Conservation (phyloP, 2,329 filamentous ascomycete species). For the Diaporthe citriasiana region DNA sequence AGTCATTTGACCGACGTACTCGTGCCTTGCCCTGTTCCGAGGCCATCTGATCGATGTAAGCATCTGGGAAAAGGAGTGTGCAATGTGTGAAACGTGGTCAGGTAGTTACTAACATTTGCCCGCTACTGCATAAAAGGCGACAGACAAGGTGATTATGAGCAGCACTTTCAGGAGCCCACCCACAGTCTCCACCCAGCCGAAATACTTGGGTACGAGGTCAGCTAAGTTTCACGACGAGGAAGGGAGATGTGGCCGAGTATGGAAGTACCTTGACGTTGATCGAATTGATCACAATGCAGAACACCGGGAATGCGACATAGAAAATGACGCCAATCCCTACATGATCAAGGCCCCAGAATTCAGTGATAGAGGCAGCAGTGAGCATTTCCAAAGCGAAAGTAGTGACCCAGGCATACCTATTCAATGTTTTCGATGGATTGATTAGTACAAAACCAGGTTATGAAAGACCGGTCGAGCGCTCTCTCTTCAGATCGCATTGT, state of each 20-base stretch:
- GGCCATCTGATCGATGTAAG: background rate
- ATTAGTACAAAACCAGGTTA: fast-evolving
- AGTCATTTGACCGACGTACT: background rate
- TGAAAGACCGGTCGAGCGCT: fast-evolving
- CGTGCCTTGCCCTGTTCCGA: background rate
- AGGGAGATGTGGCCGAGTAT: no score
- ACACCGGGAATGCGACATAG: slow-evolving; percentile 33
- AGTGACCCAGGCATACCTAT: slow-evolving; percentile 38
- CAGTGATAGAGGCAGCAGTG: slow-evolving; percentile 33
- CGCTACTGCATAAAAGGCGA: slow-evolving; percentile 43
- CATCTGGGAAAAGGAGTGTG: background rate
- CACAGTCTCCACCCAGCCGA: slow-evolving; percentile 46
- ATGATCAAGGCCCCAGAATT: slow-evolving; percentile 33
- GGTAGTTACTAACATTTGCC: slow-evolving; percentile 28
- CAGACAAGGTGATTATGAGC: slow-evolving; percentile 41
- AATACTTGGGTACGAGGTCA: slow-evolving; percentile 41
- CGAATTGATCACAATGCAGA: slow-evolving; percentile 40
- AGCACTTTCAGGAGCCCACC: slow-evolving; percentile 45
- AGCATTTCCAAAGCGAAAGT: slow-evolving; percentile 42
- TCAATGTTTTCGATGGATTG: background rate
- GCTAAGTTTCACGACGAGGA: background rate
- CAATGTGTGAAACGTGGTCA: background rate
- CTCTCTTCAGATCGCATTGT: background rate
- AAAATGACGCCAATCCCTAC: slow-evolving; percentile 27
- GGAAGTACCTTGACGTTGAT: slow-evolving; percentile 37